Evolutionary conservation across 139 green algal genomes (phyloP).

Genomic region (Choricystis sp.): DNA sequence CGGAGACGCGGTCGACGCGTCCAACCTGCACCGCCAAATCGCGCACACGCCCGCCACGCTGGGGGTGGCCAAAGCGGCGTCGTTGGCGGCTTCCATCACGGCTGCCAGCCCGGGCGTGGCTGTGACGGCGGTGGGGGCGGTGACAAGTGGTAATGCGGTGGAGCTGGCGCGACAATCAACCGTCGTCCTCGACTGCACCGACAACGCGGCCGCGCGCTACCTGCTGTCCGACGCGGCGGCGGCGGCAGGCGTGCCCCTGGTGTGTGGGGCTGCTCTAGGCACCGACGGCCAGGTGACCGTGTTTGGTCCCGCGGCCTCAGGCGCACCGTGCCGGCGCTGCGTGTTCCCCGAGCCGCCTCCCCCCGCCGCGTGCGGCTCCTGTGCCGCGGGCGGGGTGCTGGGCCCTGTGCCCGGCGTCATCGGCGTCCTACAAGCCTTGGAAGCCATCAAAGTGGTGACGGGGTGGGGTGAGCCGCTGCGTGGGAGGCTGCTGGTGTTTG

Average conservation of each 20-base stretch:
- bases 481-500: slow-evolving; percentile 51
- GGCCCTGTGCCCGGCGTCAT: slow-evolving; percentile 82
- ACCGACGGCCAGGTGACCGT: slow-evolving; percentile 89
- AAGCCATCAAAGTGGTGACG: slow-evolving; percentile 76
- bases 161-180: no score
- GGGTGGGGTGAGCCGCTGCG: slow-evolving; percentile 40
- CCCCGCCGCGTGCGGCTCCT: slow-evolving; percentile 61
- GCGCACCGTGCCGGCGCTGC: slow-evolving; percentile 58
- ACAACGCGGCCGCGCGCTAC: slow-evolving; percentile 90
- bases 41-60: slow-evolving; percentile 38
- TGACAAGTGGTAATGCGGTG: no score
- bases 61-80: slow-evolving; percentile 63
- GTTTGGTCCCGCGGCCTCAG: slow-evolving; percentile 35
- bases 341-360: slow-evolving; percentile 70
- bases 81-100: slow-evolving; percentile 30
- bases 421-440: slow-evolving; percentile 77
- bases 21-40: slow-evolving; percentile 78
- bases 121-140: slow-evolving; percentile 42
- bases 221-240: slow-evolving; percentile 50
- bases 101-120: slow-evolving; percentile 59
- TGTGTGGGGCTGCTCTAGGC: slow-evolving; percentile 80
- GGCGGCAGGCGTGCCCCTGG: slow-evolving; percentile 42
- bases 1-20: slow-evolving; percentile 62
- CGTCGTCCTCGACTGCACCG: slow-evolving; percentile 78
- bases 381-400: slow-evolving; percentile 80